Evolutionary conservation across 495 filamentous ascomycete species (phyloP), one percentile per base, ranked within the genome.

Genomic region (Aspergillus leporis): DNA sequence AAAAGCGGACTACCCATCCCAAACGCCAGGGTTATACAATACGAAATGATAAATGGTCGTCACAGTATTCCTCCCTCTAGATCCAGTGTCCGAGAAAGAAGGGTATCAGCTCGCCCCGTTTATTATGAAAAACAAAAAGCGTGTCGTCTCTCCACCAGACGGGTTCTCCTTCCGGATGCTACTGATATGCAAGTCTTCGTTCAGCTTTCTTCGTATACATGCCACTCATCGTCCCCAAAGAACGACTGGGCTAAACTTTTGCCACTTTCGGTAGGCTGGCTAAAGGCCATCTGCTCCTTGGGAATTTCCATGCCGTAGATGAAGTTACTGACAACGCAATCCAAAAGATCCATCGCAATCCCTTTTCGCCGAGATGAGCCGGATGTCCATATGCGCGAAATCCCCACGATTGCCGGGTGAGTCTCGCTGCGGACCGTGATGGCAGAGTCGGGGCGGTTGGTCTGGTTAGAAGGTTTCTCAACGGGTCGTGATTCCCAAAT

Each of bases 321-420:
- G 65, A 87, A 88, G 61, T 83, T 81, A 61, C 74, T 79, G 53
- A 83, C 74, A 50, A 86, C 85, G 58, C 79, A 81, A 50, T 90
- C 84, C 52, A 91, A 60, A 51, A 91, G 66, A 59, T 79, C 79
- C 59, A 77, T 74, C 4, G 87, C 88, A 53, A 90, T 80, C 12
- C 86, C 86, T 66, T 80, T 77, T 28, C 83, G 70, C 43, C 87
- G 79, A 47, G 82, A 81, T 16, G 80, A 70, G 10, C 78, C 81
- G 13, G 85, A 89, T 5, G 84, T 87, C 87, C 87, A 90, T 60
- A 90, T 89, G 12, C 87, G 83, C n/a, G 87, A 84, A 40, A 90
- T 80, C 3, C 87, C 87, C 41, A 90, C 74, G 21, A 87, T 77
- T 16, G 86, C 87, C 5, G 81, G 72, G 41, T 77, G 71, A 0